A percentile compares a stretch with the other conserved stretches of the same genome.
Evolutionary conservation across 2,329 filamentous ascomycete species (phyloP).

Genomic region (Hypoxylon sp.): DNA sequence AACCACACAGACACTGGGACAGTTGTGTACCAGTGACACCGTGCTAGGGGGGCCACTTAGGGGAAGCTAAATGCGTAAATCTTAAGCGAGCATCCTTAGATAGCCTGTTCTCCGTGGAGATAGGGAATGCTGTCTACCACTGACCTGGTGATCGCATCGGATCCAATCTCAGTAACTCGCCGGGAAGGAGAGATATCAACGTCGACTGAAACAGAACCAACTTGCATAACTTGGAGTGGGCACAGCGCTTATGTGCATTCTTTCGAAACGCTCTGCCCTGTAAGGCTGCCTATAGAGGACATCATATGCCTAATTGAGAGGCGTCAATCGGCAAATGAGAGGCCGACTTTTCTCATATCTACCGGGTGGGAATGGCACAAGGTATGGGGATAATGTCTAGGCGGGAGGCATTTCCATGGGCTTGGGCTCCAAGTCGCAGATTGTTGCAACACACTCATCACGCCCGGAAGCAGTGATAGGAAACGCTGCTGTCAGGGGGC

Average conservation of each 20-base stretch:
- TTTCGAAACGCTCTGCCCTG: conserved; percentile 12
- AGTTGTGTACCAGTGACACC: background rate
- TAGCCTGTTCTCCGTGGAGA: background rate
- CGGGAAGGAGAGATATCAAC: conserved; percentile 5
- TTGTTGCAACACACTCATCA: conserved; percentile 2
- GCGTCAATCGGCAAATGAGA: conserved; percentile 20
- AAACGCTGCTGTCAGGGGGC: conserved; percentile 9
- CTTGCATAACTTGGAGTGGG: conserved; percentile 9
- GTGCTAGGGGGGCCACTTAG: conserved; percentile 8
- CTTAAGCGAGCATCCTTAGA: conserved; percentile 29
- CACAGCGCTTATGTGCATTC: conserved; percentile 33
- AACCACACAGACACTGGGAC: background rate
- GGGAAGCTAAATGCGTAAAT: conserved; percentile 7
- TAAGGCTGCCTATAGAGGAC: conserved; percentile 10
- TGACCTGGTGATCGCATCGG: conserved; percentile 15
- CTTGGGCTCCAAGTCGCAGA: conserved; percentile 12
- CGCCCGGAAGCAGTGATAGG: conserved; percentile 2
- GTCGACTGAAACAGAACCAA: conserved; percentile 12
- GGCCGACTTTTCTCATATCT: background rate
- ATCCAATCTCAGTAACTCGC: conserved; percentile 5
- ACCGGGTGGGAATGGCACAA: conserved; percentile 6
- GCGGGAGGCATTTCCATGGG: conserved; percentile 20
- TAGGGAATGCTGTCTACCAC: conserved; percentile 6
- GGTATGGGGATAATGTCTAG: conserved; percentile 15
- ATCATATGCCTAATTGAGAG: conserved; percentile 5